Evolutionary conservation across 2,329 filamentous ascomycete species (phyloP).

Genomic region (Fonsecaea nubica): DNA sequence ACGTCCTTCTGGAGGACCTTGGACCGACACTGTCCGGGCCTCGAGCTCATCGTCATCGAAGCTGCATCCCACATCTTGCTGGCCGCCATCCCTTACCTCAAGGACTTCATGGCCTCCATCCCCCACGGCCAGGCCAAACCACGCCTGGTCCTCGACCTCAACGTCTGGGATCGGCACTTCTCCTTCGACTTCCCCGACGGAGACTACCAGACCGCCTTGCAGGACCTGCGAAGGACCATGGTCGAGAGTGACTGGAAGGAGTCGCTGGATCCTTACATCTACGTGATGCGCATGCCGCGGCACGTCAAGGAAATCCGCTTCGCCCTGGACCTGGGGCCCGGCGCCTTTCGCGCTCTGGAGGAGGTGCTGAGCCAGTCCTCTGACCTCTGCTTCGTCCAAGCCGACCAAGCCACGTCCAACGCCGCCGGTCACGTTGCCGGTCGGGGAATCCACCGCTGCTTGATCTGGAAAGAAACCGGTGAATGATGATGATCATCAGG

Average conservation of each 20-base stretch:
- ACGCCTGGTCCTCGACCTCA: slow-evolving; percentile 28
- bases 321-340: slow-evolving; percentile 26
- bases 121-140: slow-evolving; percentile 14
- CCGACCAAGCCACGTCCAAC: neutral
- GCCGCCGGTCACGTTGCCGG: slow-evolving; percentile 12
- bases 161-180: slow-evolving; percentile 32
- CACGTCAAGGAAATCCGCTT: slow-evolving; percentile 29
- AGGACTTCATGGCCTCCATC: slow-evolving; percentile 25
- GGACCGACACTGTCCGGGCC: slow-evolving; percentile 21
- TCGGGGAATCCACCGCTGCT: slow-evolving; percentile 19
- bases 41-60: slow-evolving; percentile 25
- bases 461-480: slow-evolving; percentile 22
- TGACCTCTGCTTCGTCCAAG: slow-evolving; percentile 25
- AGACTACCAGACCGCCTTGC: slow-evolving; percentile 25
- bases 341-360: slow-evolving; percentile 24
- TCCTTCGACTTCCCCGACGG: slow-evolving; percentile 31
- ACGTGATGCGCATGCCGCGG: slow-evolving; percentile 27
- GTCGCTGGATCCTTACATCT: neutral
- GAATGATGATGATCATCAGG: neutral
- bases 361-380: slow-evolving; percentile 20
- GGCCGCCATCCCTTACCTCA: slow-evolving; percentile 28
- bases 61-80: slow-evolving; percentile 25
- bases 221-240: slow-evolving; percentile 12
- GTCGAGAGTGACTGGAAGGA: slow-evolving; percentile 2
- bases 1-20: slow-evolving; percentile 23